Conservation (phyloP, 495 filamentous ascomycete genomes). For the Tuber umbilicatum region DNA sequence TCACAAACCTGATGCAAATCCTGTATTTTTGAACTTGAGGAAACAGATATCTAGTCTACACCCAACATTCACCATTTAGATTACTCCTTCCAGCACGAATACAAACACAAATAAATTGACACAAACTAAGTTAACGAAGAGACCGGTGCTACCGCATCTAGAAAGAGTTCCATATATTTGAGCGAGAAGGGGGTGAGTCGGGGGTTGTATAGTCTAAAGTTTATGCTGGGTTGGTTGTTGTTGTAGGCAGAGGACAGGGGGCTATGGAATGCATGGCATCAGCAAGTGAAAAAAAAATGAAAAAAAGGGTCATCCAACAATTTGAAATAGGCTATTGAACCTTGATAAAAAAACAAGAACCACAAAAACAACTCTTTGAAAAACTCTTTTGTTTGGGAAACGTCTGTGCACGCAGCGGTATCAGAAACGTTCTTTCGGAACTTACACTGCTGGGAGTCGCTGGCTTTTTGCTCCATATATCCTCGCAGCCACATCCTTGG, state of each 20-base stretch:
- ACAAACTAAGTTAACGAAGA: neutral
- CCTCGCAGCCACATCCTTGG: neutral
- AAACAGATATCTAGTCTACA: neutral
- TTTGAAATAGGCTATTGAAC: neutral
- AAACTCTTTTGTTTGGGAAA: neutral
- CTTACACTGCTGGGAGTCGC: neutral
- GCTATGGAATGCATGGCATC: neutral
- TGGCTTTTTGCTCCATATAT: neutral
- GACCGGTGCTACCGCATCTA: neutral
- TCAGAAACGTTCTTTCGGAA: neutral
- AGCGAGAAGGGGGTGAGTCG: neutral
- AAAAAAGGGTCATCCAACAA: neutral
- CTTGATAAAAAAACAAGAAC: neutral
- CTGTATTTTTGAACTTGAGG: neutral
- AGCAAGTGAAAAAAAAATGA: neutral
- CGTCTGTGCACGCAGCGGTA: neutral
- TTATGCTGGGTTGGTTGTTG: neutral
- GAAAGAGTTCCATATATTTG: neutral
- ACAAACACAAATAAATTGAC: neutral
- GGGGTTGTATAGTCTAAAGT: too few species aligned
- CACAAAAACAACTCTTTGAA: neutral
- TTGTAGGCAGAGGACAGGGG: too few species aligned
- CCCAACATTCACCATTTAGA: neutral
- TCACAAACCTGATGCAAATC: neutral
- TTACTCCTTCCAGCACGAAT: neutral